Conservation (phyloP, 1,284 basidiomycete genomes). For the Bondarzewia mesenterica region DNA sequence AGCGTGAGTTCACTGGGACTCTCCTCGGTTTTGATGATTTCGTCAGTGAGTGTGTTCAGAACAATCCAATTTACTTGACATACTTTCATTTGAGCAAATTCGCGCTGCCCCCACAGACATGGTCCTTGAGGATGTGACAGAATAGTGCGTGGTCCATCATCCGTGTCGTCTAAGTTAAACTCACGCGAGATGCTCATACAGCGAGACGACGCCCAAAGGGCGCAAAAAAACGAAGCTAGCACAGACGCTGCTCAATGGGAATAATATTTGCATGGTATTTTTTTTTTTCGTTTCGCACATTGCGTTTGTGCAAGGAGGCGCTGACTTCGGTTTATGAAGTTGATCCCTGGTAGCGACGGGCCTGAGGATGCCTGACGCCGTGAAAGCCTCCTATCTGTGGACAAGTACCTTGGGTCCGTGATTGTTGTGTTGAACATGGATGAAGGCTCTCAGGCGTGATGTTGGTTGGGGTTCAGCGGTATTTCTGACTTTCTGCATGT, state of each 20-base stretch:
- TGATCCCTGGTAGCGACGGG: conserved; percentile 74
- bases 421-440: too few species aligned
- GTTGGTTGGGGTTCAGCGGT: neutral
- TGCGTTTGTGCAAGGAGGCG: neutral
- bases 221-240: conserved; percentile 76
- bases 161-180: neutral
- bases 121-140: conserved; percentile 96
- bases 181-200: conserved; percentile 22
- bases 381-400: too few species aligned
- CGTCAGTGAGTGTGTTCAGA: conserved; percentile 78
- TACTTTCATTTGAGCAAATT: neutral
- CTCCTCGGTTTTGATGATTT: conserved; percentile 97
- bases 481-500: neutral
- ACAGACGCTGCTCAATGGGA: conserved; percentile 93
- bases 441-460: too few species aligned
- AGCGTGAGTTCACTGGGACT: conserved; percentile 94
- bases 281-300: neutral
- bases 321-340: conserved; percentile 27
- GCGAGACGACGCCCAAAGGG: conserved; percentile 81
- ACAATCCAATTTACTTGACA: neutral
- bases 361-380: conserved; percentile 40
- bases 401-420: too few species aligned
- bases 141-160: conserved; percentile 63
- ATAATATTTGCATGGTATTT: conserved; percentile 95
- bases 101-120: conserved; percentile 57